Percentiles rank a stretch among this genome's conserved stretches.
Conservation (phyloP, 352 stramenopile genomes). For the Pythium brachiatum region DNA sequence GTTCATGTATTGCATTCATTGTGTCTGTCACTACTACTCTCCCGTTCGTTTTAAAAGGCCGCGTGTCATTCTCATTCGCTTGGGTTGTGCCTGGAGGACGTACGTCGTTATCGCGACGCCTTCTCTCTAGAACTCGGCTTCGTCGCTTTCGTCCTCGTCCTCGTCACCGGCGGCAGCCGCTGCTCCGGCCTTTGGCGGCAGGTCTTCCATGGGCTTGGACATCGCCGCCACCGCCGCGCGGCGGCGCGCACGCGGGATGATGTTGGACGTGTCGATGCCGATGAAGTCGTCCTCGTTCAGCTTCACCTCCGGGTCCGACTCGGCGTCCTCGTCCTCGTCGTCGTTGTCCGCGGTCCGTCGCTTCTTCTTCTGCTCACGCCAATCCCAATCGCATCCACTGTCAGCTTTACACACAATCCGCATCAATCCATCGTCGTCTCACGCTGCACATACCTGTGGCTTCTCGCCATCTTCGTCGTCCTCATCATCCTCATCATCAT, state of each 20-base stretch:
- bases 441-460: constrained; percentile 24
- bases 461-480: constrained; percentile 36
- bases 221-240: constrained; percentile 70
- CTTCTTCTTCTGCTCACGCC: constrained; percentile 53
- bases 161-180: constrained; percentile 34
- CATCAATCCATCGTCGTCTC: too few species aligned
- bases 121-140: constrained; percentile 74
- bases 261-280: constrained; percentile 81
- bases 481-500: constrained; percentile 46
- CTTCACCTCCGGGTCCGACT: constrained; percentile 76
- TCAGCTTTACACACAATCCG: too few species aligned
- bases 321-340: constrained; percentile 52
- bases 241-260: constrained; percentile 75
- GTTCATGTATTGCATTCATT: constrained; percentile 5
- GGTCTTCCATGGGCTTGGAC: constrained; percentile 62
- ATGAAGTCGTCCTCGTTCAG: constrained; percentile 86
- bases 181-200: constrained; percentile 23
- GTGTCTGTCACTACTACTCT: neutral
- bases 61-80: neutral
- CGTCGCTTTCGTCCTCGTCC: constrained; percentile 79
- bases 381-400: neutral
- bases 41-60: neutral
- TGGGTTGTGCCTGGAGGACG: neutral
- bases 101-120: neutral
- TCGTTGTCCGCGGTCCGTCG: constrained; percentile 61